Evolutionary conservation across 2,329 filamentous ascomycete species (phyloP).

Genomic region (Colletotrichum endophyticum): DNA sequence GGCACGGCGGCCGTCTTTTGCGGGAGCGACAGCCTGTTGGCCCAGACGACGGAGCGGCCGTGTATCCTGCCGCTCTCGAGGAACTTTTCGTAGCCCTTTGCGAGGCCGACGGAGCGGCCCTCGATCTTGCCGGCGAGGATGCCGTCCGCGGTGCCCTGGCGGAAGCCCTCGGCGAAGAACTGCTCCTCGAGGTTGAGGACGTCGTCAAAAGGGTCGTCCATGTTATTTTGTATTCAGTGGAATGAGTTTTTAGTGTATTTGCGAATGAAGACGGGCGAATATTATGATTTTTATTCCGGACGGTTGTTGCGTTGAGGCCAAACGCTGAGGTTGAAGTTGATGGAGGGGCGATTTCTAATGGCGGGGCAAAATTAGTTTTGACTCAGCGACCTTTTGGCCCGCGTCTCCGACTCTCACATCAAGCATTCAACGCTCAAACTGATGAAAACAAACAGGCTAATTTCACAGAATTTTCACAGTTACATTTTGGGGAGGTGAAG

Average conservation of each 20-base stretch:
- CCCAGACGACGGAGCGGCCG: conserved; percentile 84
- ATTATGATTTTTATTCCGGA: not conserved
- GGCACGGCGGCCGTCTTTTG: not conserved
- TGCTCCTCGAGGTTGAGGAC: conserved; percentile 65
- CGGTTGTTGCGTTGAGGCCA: not conserved
- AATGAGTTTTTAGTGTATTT: too few relatives aligned
- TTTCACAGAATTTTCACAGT: too few relatives aligned
- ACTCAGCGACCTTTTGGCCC: conserved; percentile 13
- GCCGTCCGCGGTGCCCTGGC: conserved; percentile 77
- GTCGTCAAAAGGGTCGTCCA: conserved; percentile 58
- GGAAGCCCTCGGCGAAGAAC: conserved; percentile 86
- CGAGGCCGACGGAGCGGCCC: conserved; percentile 87
- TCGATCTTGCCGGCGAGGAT: conserved; percentile 80
- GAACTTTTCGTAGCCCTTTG: conserved; percentile 95
- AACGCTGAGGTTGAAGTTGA: not conserved
- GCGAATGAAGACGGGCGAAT: too few relatives aligned
- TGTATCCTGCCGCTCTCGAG: conserved; percentile 79
- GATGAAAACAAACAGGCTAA: not conserved
- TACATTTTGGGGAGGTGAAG: not conserved
- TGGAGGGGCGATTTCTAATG: conserved; percentile 12
- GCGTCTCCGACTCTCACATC: not conserved
- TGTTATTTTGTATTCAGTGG: not conserved
- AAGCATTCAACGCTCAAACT: not conserved
- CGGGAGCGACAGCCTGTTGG: conserved; percentile 61
- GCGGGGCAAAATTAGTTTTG: conserved; percentile 16